These are phyloP conservation scores for Trichoderma asperellum DNA, from an alignment of 2,329 filamentous ascomycete species.

Conservation along the genomic window DNA sequence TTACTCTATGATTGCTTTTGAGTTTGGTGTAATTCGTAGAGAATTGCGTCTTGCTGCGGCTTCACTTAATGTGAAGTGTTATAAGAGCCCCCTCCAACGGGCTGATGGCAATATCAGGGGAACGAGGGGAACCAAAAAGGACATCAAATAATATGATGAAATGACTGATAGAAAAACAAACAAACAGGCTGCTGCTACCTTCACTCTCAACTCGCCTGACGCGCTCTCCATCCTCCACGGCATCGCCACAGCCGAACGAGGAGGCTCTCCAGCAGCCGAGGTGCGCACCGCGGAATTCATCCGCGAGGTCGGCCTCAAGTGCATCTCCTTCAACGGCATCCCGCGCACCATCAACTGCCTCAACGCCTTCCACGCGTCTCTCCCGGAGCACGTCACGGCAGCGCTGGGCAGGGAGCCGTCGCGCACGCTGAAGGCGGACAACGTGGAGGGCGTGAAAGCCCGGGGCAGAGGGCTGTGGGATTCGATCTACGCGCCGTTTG, in stretches of 20 bases:
- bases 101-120: neutral
- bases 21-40: neutral
- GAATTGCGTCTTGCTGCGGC: neutral
- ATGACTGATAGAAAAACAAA: neutral
- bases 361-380: conserved; percentile 66
- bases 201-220: conserved; percentile 84
- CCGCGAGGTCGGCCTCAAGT: conserved; percentile 75
- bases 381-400: conserved; percentile 60
- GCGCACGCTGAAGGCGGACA: conserved; percentile 55
- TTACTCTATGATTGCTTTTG: neutral
- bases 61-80: neutral
- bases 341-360: conserved; percentile 84
- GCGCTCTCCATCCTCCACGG: conserved; percentile 68
- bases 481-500: conserved; percentile 75
- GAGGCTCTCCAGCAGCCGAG: conserved; percentile 27
- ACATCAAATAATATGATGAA: neutral
- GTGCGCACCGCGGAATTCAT: conserved; percentile 69
- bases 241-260: conserved; percentile 45
- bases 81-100: neutral
- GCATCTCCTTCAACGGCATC: conserved; percentile 80
- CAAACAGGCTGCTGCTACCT: conserved; percentile 72
- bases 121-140: neutral
- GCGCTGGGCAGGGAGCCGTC: conserved; percentile 61
- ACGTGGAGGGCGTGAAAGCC: conserved; percentile 56
- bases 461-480: conserved; percentile 73